These are phyloP conservation scores for Bipolaris bicolor DNA, from an alignment of 2,329 filamentous ascomycete species.

Conservation along the genomic window DNA sequence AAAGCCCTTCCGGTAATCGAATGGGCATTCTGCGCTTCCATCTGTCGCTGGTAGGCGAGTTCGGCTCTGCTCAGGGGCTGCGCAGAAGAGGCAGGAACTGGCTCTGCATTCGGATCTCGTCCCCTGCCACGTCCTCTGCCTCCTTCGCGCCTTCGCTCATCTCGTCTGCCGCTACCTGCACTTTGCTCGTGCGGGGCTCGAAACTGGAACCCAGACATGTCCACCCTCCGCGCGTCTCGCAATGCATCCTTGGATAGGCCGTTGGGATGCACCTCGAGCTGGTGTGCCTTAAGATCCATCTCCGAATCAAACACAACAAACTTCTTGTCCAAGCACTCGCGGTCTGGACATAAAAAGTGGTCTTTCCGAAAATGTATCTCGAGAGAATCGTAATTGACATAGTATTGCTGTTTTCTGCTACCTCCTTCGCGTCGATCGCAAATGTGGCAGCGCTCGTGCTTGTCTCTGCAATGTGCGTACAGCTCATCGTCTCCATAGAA, in stretches of 20 bases:
- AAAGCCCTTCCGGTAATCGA: slow-evolving; percentile 81
- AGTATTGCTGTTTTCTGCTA: slow-evolving; percentile 82
- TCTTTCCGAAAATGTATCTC: slow-evolving; percentile 87
- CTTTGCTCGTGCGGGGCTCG: slow-evolving; percentile 71
- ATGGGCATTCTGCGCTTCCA: slow-evolving; percentile 88
- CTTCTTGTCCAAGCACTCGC: slow-evolving; percentile 93
- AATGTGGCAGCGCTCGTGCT: slow-evolving; percentile 93
- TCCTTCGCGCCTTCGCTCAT: slow-evolving; percentile 50
- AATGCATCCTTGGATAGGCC: slow-evolving; percentile 81
- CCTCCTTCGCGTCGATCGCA: slow-evolving; percentile 72
- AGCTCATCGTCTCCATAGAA: slow-evolving; percentile 98
- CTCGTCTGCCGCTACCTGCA: slow-evolving; percentile 47
- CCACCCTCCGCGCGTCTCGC: slow-evolving; percentile 81
- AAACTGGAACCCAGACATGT: slow-evolving; percentile 85
- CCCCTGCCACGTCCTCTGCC: slow-evolving; percentile 68
- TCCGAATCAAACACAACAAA: slow-evolving; percentile 96
- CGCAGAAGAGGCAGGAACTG: slow-evolving; percentile 75
- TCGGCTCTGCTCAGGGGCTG: slow-evolving; percentile 85
- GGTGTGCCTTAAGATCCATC: slow-evolving; percentile 93
- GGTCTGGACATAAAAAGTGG: slow-evolving; percentile 83
- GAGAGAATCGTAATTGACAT: slow-evolving; percentile 82
- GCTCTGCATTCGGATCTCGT: slow-evolving; percentile 85
- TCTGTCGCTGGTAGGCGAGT: slow-evolving; percentile 86
- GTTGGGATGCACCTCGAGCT: slow-evolving; percentile 80
- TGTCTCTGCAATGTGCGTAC: slow-evolving; percentile 89